phyloP scores from a whole-genome alignment of 2,329 filamentous ascomycete genomes.

The Trichoderma pleuroti region DNA sequence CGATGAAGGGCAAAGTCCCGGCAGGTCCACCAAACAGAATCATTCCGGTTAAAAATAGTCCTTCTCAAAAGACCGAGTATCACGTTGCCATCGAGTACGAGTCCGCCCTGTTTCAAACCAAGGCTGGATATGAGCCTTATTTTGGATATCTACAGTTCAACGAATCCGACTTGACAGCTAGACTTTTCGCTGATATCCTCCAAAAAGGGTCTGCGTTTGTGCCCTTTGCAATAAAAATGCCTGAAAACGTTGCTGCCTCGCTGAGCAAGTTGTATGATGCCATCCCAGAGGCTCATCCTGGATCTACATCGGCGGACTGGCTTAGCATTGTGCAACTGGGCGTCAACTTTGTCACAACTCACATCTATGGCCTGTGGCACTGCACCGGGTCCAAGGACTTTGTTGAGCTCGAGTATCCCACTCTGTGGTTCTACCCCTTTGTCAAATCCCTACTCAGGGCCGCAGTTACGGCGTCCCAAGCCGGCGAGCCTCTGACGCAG shows the following conservation, averaged over 20 bases:
- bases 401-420: constrained; percentile 32
- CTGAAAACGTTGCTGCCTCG: constrained; percentile 29
- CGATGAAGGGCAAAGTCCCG: constrained; percentile 23
- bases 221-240: constrained; percentile 33
- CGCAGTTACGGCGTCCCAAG: constrained; percentile 26
- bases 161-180: constrained; percentile 25
- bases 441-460: constrained; percentile 31
- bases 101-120: constrained; percentile 39
- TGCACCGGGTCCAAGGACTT: constrained; percentile 38
- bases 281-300: constrained; percentile 28
- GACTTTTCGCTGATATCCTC: constrained; percentile 27
- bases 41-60: constrained; percentile 22
- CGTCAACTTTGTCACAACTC: constrained; percentile 37
- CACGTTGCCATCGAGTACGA: constrained; percentile 42
- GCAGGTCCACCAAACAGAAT: constrained; percentile 23
- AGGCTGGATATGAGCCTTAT: constrained; percentile 35
- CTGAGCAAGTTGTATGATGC: constrained; percentile 32
- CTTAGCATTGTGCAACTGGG: constrained; percentile 33
- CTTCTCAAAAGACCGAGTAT: constrained; percentile 29
- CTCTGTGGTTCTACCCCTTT: constrained; percentile 40
- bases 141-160: constrained; percentile 35
- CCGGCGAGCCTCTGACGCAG: constrained; percentile 25
- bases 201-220: constrained; percentile 27
- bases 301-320: constrained; percentile 30
- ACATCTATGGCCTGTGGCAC: constrained; percentile 38